Percentiles rank a stretch among this genome's conserved stretches.
These are phyloP conservation scores for Hypoxylon sp. DNA, from an alignment of 2,329 filamentous ascomycete genomes.

Conservation along the genomic window DNA sequence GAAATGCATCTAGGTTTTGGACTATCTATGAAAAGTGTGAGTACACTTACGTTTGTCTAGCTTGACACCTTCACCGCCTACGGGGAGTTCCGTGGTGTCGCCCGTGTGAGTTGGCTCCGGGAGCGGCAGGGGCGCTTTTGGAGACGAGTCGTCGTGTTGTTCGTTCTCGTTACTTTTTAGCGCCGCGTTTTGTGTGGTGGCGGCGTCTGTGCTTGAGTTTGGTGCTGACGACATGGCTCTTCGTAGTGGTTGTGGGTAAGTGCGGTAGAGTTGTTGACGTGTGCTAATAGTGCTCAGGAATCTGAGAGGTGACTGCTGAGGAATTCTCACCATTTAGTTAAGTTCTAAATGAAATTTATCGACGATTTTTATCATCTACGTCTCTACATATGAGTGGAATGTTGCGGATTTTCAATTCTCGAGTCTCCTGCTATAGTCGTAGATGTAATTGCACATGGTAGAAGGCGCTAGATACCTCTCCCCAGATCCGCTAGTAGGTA, in stretches of 20 bases:
- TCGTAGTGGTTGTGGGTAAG: constrained; percentile 22
- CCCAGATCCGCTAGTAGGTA: constrained; percentile 10
- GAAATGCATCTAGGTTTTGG: neutral
- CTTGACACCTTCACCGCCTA: constrained; percentile 63
- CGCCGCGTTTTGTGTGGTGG: constrained; percentile 18
- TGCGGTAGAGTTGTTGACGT: constrained; percentile 20
- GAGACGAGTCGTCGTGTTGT: constrained; percentile 12
- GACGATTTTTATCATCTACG: constrained; percentile 2
- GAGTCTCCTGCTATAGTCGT: neutral
- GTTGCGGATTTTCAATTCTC: constrained; percentile 18
- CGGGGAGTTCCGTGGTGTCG: constrained; percentile 46
- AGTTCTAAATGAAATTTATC: neutral
- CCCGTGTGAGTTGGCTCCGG: constrained; percentile 40
- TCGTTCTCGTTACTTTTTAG: constrained; percentile 10
- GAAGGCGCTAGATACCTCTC: constrained; percentile 40
- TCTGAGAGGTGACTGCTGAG: constrained; percentile 28
- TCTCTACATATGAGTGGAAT: constrained; percentile 4
- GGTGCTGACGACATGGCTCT: constrained; percentile 41
- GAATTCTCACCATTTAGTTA: constrained; percentile 35
- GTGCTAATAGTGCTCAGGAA: constrained; percentile 25
- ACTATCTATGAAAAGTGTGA: neutral
- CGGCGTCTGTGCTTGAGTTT: constrained; percentile 22
- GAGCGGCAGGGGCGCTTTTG: constrained; percentile 43
- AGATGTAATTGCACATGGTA: constrained; percentile 3
- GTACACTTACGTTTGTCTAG: constrained; percentile 68